Evolutionary conservation across 139 green algal species (phyloP).

Genomic region (Chlorella sp.): DNA sequence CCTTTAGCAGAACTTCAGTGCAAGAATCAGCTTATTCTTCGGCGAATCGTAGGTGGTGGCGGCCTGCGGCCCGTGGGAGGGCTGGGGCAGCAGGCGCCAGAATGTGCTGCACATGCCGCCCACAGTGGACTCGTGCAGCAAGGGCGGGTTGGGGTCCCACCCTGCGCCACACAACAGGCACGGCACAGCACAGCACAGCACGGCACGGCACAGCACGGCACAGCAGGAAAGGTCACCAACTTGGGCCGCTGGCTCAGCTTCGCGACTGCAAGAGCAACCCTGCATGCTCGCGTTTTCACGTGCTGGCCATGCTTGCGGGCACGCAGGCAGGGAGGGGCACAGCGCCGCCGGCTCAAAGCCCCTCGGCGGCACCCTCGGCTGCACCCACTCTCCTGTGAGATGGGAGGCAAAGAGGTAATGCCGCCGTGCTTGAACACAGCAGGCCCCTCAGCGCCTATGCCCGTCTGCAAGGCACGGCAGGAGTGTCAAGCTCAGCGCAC

Average conservation of each 20-base stretch:
- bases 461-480: not conserved
- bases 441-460: constrained; percentile 10
- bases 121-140: constrained; percentile 3
- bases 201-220: no score
- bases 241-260: no score
- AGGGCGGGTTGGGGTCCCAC: constrained; percentile 23
- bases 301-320: no score
- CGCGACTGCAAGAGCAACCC: no score
- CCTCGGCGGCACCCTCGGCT: no score
- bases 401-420: constrained; percentile 30
- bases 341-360: no score
- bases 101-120: constrained; percentile 30
- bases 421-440: not conserved
- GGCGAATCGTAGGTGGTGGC: constrained; percentile 10
- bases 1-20: not conserved
- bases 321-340: no score
- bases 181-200: no score
- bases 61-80: not conserved
- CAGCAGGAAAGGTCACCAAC: no score
- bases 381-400: not conserved
- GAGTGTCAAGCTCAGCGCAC: not conserved
- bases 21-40: not conserved
- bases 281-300: no score
- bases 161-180: not conserved
- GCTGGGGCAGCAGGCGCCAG: constrained; percentile 17